Percentiles rank a stretch among this genome's conserved stretches.
Conservation (phyloP, 1,284 basidiomycete genomes). For the Lentinula novae-zelandiae region DNA sequence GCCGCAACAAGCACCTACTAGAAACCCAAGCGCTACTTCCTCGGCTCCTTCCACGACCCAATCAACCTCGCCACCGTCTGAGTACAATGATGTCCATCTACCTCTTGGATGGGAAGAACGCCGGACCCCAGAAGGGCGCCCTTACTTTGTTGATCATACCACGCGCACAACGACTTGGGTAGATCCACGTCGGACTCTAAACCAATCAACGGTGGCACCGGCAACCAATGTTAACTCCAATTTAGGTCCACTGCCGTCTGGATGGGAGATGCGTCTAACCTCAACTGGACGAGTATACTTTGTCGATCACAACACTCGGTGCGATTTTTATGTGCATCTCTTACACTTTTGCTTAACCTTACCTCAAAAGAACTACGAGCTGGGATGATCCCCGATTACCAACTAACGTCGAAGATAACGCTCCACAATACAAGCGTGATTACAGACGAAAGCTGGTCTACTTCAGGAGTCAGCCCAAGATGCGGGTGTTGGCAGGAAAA, state of each 20-base stretch:
- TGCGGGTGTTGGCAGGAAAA: slow-evolving; percentile 86
- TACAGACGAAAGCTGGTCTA: slow-evolving; percentile 98
- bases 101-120: slow-evolving; percentile 99
- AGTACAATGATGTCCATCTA: slow-evolving; percentile 68
- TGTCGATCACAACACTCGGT: slow-evolving; percentile 67
- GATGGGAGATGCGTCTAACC: slow-evolving; percentile 97
- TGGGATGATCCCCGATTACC: slow-evolving; percentile 96
- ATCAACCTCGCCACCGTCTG: slow-evolving; percentile 47
- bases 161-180: slow-evolving; percentile 98
- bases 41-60: slow-evolving; percentile 40
- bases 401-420: slow-evolving; percentile 83
- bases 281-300: slow-evolving; percentile 93
- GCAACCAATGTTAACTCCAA: slow-evolving; percentile 82
- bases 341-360: background rate
- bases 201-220: slow-evolving; percentile 37
- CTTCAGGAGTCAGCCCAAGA: slow-evolving; percentile 96
- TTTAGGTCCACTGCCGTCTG: slow-evolving; percentile 92
- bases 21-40: background rate
- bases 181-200: slow-evolving; percentile 86
- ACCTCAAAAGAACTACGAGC: slow-evolving; percentile 87
- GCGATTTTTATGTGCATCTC: background rate
- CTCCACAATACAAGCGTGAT: slow-evolving; percentile 99
- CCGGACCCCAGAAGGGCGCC: slow-evolving; percentile 94
- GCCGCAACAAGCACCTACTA: background rate
- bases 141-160: slow-evolving; percentile 97